These are phyloP conservation scores for Clausena lansium DNA, from an alignment of 345 rosid species.

Conservation along the genomic window DNA sequence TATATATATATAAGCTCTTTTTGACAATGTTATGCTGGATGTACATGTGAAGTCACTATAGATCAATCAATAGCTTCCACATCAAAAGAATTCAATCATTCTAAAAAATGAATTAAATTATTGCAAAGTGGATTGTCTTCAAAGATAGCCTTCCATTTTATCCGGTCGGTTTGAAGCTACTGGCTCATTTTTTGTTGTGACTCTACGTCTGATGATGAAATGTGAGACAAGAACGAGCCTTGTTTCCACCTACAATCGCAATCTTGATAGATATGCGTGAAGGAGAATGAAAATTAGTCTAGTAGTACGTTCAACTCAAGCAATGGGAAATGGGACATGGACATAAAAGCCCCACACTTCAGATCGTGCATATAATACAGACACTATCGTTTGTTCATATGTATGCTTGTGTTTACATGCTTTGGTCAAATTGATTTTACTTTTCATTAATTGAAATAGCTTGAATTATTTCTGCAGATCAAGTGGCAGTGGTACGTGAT, in stretches of 20 bases:
- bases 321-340: not conserved
- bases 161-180: not conserved
- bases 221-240: not conserved
- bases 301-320: not conserved
- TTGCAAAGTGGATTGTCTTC: conserved; percentile 8
- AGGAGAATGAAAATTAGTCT: not conserved
- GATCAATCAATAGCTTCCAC: not conserved
- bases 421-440: not conserved
- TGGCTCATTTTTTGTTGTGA: not conserved
- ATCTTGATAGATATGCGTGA: not conserved
- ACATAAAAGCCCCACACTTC: not conserved
- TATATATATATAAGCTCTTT: not conserved
- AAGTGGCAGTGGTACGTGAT: too few species aligned
- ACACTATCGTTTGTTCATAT: not conserved
- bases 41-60: not conserved
- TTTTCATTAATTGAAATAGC: not conserved
- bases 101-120: not conserved
- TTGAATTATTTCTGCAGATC: too few species aligned
- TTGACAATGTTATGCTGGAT: not conserved
- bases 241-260: not conserved
- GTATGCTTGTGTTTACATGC: not conserved
- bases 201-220: not conserved
- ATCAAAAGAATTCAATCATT: not conserved
- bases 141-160: not conserved
- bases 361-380: not conserved